phyloP scores from a whole-genome alignment of 306 rosid species.

The Glycine soja region DNA sequence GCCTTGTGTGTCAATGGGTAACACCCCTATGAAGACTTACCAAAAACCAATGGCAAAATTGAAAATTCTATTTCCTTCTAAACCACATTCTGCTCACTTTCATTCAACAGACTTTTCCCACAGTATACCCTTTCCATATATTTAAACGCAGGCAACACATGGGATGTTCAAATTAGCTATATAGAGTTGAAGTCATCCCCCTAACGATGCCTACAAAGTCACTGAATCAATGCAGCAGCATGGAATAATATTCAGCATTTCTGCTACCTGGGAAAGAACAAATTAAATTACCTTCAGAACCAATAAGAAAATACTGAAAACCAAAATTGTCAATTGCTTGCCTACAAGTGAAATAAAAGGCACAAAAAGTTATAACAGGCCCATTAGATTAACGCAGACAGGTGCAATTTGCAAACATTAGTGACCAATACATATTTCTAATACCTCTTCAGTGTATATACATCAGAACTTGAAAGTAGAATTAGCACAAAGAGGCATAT shows the following conservation, averaged over 20 bases:
- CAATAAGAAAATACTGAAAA: conserved; percentile 26
- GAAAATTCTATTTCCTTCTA: conserved; percentile 17
- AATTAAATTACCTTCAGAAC: conserved; percentile 36
- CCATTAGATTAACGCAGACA: background rate
- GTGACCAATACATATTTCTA: background rate
- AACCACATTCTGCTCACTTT: conserved; percentile 44
- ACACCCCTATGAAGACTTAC: conserved; percentile 26
- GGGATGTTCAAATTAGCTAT: conserved; percentile 16
- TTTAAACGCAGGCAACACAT: conserved; percentile 33
- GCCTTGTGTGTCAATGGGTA: conserved; percentile 38
- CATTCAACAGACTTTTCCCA: conserved; percentile 43
- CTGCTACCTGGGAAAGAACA: conserved; percentile 19
- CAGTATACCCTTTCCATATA: conserved; percentile 39
- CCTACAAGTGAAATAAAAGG: conserved; percentile 23
- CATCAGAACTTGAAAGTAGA: conserved; percentile 4
- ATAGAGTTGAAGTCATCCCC: conserved; percentile 10
- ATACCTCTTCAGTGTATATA: background rate
- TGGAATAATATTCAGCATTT: conserved; percentile 41
- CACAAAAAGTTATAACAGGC: conserved; percentile 1
- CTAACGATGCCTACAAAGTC: conserved; percentile 21
- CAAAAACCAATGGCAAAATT: conserved; percentile 41
- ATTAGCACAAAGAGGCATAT: conserved; percentile 7
- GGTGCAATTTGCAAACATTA: background rate
- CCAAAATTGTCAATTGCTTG: conserved; percentile 18
- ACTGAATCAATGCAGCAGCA: conserved; percentile 33